Evolutionary conservation across 2,329 filamentous ascomycete species (phyloP).

Genomic region (Podosphaera xanthii): DNA sequence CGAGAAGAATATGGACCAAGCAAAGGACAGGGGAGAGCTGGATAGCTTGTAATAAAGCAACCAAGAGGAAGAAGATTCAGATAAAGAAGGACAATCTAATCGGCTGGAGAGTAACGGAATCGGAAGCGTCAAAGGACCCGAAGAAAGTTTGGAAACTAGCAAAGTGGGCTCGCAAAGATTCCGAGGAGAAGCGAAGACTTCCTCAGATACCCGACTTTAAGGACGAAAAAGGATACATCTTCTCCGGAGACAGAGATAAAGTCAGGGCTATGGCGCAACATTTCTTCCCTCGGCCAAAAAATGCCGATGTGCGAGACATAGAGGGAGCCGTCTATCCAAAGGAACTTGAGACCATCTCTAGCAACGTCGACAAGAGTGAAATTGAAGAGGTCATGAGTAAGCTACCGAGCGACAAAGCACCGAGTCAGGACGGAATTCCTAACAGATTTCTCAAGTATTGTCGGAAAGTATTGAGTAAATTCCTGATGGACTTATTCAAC

Average conservation of each 20-base stretch:
- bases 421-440: neutral
- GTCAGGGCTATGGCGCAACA: neutral
- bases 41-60: neutral
- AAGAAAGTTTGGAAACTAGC: neutral
- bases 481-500: neutral
- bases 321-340: neutral
- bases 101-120: neutral
- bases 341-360: neutral
- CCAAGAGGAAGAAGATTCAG: neutral
- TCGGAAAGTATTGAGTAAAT: neutral
- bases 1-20: neutral
- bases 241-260: neutral
- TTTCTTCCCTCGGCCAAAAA: neutral
- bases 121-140: neutral
- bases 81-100: neutral
- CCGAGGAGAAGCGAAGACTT: neutral
- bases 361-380: neutral
- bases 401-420: neutral
- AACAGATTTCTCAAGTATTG: neutral
- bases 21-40: neutral
- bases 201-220: neutral
- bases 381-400: neutral
- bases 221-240: neutral
- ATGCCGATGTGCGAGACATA: neutral
- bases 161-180: neutral